Evolutionary conservation across 169 alveolate genomes (phyloP).

Genomic region (Eimeria zaria): DNA sequence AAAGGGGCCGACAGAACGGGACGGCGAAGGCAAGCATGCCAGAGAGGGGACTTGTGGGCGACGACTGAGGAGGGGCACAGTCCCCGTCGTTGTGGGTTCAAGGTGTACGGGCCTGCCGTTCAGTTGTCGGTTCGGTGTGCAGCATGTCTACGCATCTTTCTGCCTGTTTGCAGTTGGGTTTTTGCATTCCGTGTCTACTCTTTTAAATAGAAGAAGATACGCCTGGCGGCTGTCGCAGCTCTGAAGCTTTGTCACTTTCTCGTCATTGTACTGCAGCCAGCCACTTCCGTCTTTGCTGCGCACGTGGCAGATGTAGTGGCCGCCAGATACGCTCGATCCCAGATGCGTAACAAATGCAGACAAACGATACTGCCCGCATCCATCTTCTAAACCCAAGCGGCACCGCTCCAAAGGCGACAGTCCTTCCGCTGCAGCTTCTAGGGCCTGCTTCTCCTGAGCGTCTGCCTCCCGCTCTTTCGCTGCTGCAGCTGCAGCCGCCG

Average conservation of each 20-base stretch:
- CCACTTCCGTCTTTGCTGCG: conserved; percentile 86
- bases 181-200: background rate
- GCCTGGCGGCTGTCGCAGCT: conserved; percentile 59
- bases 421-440: conserved; percentile 33
- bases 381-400: conserved; percentile 50
- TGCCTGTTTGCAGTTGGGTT: background rate
- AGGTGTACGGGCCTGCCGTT: background rate
- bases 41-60: background rate
- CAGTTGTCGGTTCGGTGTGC: background rate
- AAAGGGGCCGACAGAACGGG: background rate
- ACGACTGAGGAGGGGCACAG: background rate
- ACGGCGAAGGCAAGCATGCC: background rate
- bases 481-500: conserved; percentile 43
- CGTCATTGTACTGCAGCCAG: conserved; percentile 83
- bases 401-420: conserved; percentile 45
- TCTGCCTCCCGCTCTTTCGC: conserved; percentile 17
- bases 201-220: conserved; percentile 22
- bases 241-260: conserved; percentile 58
- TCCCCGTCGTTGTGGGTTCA: background rate
- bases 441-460: conserved; percentile 29
- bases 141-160: background rate
- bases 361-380: conserved; percentile 89
- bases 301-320: conserved; percentile 94
- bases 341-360: conserved; percentile 93
- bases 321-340: conserved; percentile 93